Conservation (phyloP, 495 filamentous ascomycete genomes). For the Articulospora tetracladia region DNA sequence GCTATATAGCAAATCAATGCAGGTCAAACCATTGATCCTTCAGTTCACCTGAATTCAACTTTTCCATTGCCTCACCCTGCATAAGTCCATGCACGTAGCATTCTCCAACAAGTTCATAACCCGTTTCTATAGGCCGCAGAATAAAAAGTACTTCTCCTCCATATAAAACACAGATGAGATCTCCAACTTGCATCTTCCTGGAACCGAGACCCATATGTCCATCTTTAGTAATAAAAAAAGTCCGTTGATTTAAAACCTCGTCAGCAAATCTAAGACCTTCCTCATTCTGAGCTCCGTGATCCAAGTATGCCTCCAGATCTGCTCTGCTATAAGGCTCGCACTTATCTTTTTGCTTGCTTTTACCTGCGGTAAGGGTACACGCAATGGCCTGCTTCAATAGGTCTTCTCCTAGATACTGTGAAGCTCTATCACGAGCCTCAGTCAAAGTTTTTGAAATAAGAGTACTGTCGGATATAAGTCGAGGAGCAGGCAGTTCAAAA, state of each 20-base stretch:
- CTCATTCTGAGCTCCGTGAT: neutral
- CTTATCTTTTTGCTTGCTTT: neutral
- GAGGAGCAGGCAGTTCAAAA: neutral
- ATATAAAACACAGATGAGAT: neutral
- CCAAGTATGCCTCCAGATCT: neutral
- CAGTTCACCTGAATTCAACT: neutral
- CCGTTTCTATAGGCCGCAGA: neutral
- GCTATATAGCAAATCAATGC: neutral
- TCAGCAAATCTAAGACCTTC: neutral
- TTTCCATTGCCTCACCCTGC: neutral
- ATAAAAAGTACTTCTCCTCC: conserved; percentile 1
- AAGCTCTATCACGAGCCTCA: neutral
- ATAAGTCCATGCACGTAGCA: conserved; percentile 6
- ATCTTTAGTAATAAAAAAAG: neutral
- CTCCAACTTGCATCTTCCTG: neutral
- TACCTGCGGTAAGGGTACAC: neutral
- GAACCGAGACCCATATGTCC: neutral
- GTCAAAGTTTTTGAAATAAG: neutral
- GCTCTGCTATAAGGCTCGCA: neutral
- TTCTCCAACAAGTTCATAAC: neutral
- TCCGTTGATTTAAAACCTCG: neutral
- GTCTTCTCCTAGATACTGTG: neutral
- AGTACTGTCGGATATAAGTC: neutral
- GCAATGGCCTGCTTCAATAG: neutral
- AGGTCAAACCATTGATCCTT: neutral